Conservation (phyloP, 805 yeast species). For the Myxozyma neotropica region DNA sequence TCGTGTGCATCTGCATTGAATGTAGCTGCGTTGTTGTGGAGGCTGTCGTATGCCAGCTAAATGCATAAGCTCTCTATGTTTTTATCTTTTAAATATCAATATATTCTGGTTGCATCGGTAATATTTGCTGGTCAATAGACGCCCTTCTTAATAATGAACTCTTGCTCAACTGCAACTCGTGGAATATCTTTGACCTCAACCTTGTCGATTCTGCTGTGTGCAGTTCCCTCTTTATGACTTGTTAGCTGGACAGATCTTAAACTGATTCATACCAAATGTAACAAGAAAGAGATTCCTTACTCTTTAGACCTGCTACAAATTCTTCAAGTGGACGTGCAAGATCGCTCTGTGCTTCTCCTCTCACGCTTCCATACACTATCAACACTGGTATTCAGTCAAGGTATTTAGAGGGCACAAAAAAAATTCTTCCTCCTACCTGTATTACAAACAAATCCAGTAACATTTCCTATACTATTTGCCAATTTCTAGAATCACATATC, state of each 20-base stretch:
- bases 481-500: not conserved
- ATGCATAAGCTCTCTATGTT: too few relatives aligned
- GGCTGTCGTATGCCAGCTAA: too few relatives aligned
- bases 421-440: slow-evolving; percentile 14
- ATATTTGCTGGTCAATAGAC: not conserved
- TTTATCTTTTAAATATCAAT: too few relatives aligned
- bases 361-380: slow-evolving; percentile 20
- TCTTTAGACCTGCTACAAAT: slow-evolving; percentile 4
- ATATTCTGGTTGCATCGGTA: too few relatives aligned
- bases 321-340: not conserved
- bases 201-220: slow-evolving; percentile 12
- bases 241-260: not conserved
- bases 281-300: slow-evolving; percentile 2
- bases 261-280: not conserved
- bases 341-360: slow-evolving; percentile 27
- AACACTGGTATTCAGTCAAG: not conserved
- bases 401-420: not conserved
- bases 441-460: slow-evolving; percentile 21
- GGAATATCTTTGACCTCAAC: slow-evolving; percentile 9
- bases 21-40: too few relatives aligned
- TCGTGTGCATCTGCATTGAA: too few relatives aligned
- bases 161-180: not conserved
- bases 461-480: slow-evolving; percentile 3
- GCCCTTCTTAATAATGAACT: slow-evolving; percentile 9
- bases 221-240: slow-evolving; percentile 12